Evolutionary conservation across 371 early-diverging fungal species (phyloP).

Genomic region (Vairimorpha apis): DNA sequence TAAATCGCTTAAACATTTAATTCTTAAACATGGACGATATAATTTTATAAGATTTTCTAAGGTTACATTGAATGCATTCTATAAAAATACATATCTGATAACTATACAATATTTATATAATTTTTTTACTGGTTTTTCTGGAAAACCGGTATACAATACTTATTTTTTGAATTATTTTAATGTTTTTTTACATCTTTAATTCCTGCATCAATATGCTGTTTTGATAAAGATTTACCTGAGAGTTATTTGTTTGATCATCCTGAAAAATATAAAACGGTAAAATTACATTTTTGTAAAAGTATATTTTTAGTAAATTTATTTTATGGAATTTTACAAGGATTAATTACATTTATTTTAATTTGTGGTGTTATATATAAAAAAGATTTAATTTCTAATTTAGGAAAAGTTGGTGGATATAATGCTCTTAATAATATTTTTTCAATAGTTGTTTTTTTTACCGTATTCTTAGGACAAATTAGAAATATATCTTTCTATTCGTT

Average conservation of each 20-base stretch:
- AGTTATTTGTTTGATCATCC: constrained; percentile 40
- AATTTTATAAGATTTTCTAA: constrained; percentile 58
- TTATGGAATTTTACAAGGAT: constrained; percentile 38
- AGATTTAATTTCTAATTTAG: constrained; percentile 23
- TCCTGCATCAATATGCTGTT: constrained; percentile 58
- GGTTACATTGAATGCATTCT: constrained; percentile 60
- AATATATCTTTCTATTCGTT: constrained; percentile 31
- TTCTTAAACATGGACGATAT: constrained; percentile 57
- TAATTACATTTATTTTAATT: constrained; percentile 24
- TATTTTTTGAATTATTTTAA: constrained; percentile 63
- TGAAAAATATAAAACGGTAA: constrained; percentile 27
- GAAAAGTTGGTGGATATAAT: constrained; percentile 45
- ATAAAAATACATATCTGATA: constrained; percentile 62
- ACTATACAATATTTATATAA: constrained; percentile 62
- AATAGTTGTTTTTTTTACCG: constrained; percentile 48
- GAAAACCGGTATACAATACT: constrained; percentile 59
- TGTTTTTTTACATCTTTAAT: constrained; percentile 61
- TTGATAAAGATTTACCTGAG: constrained; percentile 53
- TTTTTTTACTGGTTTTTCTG: constrained; percentile 59
- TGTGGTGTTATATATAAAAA: constrained; percentile 21
- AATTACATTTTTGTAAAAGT: constrained; percentile 28
- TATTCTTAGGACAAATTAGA: constrained; percentile 50
- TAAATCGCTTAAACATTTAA: constrained; percentile 66
- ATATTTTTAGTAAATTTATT: constrained; percentile 29
- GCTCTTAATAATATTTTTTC: constrained; percentile 39